phyloP scores from a whole-genome alignment of 192 early-diverging fungal species.

The Pilobolus umbonatus region DNA sequence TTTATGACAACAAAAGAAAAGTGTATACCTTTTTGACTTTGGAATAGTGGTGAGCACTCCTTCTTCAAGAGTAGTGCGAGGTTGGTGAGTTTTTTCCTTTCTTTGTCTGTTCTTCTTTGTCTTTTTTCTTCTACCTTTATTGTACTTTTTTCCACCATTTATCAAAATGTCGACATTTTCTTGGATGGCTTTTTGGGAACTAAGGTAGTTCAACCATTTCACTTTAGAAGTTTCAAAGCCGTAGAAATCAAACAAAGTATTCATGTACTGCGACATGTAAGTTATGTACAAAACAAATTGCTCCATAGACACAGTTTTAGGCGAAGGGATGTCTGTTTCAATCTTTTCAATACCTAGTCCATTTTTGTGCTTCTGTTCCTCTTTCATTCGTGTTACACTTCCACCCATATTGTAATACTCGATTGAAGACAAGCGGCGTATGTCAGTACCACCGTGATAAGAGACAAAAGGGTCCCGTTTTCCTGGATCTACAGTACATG shows the following conservation, averaged over 20 bases:
- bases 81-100: background rate
- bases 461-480: background rate
- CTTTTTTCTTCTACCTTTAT: background rate
- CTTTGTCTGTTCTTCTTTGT: background rate
- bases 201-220: background rate
- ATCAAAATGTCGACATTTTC: background rate
- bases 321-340: background rate
- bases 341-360: background rate
- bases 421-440: no score
- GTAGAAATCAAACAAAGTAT: background rate
- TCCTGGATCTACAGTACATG: background rate
- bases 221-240: background rate
- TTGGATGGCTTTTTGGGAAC: background rate
- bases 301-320: background rate
- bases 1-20: no score
- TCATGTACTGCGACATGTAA: background rate
- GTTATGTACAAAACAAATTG: background rate
- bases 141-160: slow-evolving; percentile 1
- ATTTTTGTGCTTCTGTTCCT: background rate
- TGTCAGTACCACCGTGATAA: background rate
- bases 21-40: no score
- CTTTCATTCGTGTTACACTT: background rate
- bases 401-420: no score
- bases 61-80: no score
- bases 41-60: no score